Percentiles rank a stretch among this genome's conserved stretches.
phyloP scores from a whole-genome alignment of 2,329 filamentous ascomycete species.

The Microdochium nivale region DNA sequence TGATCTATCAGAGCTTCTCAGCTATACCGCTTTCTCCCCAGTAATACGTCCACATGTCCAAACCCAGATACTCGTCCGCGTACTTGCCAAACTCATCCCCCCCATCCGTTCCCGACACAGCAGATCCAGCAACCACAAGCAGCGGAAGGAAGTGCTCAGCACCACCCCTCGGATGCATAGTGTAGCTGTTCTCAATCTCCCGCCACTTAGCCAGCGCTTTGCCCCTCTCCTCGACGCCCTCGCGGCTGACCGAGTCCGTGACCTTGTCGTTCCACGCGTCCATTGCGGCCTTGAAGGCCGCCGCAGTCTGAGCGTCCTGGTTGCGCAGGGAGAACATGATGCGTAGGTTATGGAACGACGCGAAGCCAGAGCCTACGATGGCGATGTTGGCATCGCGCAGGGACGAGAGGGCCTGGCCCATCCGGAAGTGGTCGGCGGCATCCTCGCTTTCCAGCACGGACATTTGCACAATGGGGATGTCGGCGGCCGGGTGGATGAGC shows the following conservation, averaged over 20 bases:
- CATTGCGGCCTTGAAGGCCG: conserved; percentile 19
- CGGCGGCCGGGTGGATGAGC: conserved; percentile 3
- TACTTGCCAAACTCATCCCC: conserved; percentile 35
- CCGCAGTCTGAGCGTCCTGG: conserved; percentile 9
- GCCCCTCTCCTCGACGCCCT: conserved; percentile 24
- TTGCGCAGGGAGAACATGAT: background rate
- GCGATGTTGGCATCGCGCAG: conserved; percentile 47
- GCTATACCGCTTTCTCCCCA: conserved; percentile 26
- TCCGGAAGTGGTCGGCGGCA: conserved; percentile 40
- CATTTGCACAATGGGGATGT: conserved; percentile 50
- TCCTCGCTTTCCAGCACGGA: conserved; percentile 46
- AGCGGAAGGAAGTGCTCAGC: conserved; percentile 53
- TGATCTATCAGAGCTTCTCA: too few relatives aligned
- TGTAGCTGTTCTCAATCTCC: conserved; percentile 34
- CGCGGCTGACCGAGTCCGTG: conserved; percentile 26
- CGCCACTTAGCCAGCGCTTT: conserved; percentile 37
- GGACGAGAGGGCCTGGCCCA: conserved; percentile 42
- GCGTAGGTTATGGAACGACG: conserved; percentile 40
- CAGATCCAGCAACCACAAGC: conserved; percentile 46
- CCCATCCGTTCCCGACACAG: conserved; percentile 20
- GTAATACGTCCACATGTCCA: conserved; percentile 47
- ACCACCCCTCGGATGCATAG: conserved; percentile 43
- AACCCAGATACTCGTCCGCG: conserved; percentile 36
- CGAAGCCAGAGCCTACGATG: conserved; percentile 52
- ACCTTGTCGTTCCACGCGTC: conserved; percentile 36